Evolutionary conservation across 345 rosid genomes (phyloP), one percentile per base, ranked within the genome.

Genomic region (Citrus unshiu): DNA sequence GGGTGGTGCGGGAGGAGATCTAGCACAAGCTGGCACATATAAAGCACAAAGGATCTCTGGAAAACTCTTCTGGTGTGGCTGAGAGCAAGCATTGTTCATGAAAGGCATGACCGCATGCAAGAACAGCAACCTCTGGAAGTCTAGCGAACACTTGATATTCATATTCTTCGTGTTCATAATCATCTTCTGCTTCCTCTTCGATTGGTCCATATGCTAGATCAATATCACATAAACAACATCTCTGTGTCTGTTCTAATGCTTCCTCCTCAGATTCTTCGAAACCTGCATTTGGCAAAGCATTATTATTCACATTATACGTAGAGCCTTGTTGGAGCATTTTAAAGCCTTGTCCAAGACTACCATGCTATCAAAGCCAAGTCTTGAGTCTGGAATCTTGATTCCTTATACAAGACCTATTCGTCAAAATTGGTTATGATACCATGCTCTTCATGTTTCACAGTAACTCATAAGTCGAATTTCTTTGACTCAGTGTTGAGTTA

Each of bases 101-200:
- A 49, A 43, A 70, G 34, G 57, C 73, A 46, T 70, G 73, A 57
- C 73, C 73, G 18, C 73, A 59, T n/a, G 51, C 51, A 6, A 72
- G 75, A 56, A 72, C 46, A 19, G 46, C 61, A 9, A 72, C 64
- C 5, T 32, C 75, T 32, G 62, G 75, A 21, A 30, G 16, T 54
- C 4, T 9, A 70, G 37, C 21, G 30, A 70, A 29, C 8, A 16
- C 61, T 3, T 70, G 60, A 32, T 30, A 16, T 8, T 29, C 37
- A 37, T 12, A 49, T 9, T 16, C 29, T 22, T 56, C 58, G 0
- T 1, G 9, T n/a, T 60, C 65, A 62, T 62, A 14, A 46, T 69
- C 58, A 19, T 16, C 18, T 7, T 51, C 22, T 67, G 4, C 71
- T 37, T 37, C 13, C 21, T 32, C 34, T 10, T 51, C 27, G 0